phyloP scores from a whole-genome alignment of 2,329 filamentous ascomycete genomes.

The Neonectria magnoliae region DNA sequence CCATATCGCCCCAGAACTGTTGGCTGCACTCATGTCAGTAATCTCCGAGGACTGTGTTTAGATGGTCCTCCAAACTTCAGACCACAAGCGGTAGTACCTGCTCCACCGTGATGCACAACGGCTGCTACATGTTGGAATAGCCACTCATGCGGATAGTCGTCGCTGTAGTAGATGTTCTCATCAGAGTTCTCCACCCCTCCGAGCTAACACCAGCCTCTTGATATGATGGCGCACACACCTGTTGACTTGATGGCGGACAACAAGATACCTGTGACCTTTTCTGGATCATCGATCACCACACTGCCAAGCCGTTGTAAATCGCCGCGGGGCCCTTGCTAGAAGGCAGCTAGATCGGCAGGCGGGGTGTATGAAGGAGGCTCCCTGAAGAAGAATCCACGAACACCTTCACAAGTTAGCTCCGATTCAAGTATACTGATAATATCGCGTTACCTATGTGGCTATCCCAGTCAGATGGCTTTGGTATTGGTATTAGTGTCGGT shows the following conservation, averaged over 20 bases:
- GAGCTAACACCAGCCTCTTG: slow-evolving; percentile 77
- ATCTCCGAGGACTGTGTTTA: fast-evolving
- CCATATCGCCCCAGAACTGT: slow-evolving; percentile 33
- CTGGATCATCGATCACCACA: slow-evolving; percentile 76
- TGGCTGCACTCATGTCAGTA: slow-evolving; percentile 2
- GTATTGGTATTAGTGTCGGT: slow-evolving; percentile 71
- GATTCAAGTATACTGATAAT: background rate
- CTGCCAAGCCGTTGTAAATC: slow-evolving; percentile 77
- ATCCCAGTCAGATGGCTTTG: slow-evolving; percentile 73
- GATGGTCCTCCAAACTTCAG: slow-evolving; percentile 72
- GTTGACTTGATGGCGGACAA: slow-evolving; percentile 71
- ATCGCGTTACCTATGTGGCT: slow-evolving; percentile 59
- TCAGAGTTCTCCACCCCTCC: slow-evolving; percentile 56
- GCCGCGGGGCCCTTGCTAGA: slow-evolving; percentile 66
- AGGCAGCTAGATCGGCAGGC: slow-evolving; percentile 60
- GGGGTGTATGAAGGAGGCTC: slow-evolving; percentile 65
- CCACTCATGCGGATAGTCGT: slow-evolving; percentile 79
- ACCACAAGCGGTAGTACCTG: slow-evolving; percentile 77
- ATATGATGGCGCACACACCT: slow-evolving; percentile 73
- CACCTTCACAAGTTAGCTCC: slow-evolving; percentile 35
- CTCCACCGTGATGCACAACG: slow-evolving; percentile 77
- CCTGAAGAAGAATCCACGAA: slow-evolving; percentile 74
- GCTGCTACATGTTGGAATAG: slow-evolving; percentile 72
- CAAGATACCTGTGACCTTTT: slow-evolving; percentile 71
- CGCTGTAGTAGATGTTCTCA: slow-evolving; percentile 72